These are phyloP conservation scores for Epithele typhae DNA, from an alignment of 768 basidiomycete genomes.

Conservation along the genomic window DNA sequence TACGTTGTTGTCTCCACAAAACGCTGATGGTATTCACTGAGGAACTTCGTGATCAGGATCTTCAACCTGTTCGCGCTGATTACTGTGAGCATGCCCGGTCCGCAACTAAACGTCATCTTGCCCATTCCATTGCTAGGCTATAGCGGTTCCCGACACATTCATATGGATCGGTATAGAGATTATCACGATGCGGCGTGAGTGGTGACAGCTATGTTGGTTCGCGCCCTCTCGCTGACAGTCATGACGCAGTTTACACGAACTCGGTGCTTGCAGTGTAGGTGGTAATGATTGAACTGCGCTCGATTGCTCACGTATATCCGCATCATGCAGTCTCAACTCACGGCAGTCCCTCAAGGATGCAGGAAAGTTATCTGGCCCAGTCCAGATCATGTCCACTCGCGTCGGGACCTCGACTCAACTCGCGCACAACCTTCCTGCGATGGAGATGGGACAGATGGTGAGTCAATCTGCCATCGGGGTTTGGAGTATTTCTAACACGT, in stretches of 20 bases:
- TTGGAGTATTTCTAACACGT: no score
- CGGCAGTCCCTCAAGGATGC: not conserved
- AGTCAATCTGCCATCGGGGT: no score
- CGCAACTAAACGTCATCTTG: no score
- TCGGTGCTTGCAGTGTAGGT: not conserved
- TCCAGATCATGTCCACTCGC: no score
- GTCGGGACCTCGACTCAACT: no score
- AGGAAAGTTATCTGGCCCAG: no score
- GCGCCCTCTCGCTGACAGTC: not conserved
- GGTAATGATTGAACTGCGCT: no score
- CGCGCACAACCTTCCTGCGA: no score
- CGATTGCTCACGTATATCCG: no score
- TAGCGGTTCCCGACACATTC: not conserved
- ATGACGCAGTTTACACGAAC: slow-evolving; percentile 1
- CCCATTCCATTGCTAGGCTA: no score
- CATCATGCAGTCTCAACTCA: slow-evolving; percentile 1
- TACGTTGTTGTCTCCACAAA: not conserved
- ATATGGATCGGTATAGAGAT: not conserved
- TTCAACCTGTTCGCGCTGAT: not conserved
- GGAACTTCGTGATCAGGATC: not conserved
- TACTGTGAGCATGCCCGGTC: no score
- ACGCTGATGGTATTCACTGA: not conserved
- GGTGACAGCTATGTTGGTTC: not conserved
- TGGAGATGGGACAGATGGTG: no score
- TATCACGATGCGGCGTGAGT: not conserved